phyloP scores from a whole-genome alignment of 345 rosid genomes.

The Raphanus raphanistrum region DNA sequence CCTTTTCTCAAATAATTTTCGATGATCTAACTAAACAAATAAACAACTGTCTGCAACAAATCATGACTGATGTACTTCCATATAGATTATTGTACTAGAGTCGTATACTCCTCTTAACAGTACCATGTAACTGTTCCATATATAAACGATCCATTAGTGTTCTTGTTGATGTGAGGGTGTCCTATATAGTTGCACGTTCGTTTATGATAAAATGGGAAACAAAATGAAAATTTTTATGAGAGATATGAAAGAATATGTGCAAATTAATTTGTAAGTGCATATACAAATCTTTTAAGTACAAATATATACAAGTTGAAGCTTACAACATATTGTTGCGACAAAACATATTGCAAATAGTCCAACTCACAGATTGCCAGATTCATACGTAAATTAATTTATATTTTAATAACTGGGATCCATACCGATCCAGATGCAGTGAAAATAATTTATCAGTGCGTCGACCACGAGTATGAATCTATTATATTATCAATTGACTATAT shows the following conservation, averaged over 20 bases:
- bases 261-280: not conserved
- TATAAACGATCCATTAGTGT: not conserved
- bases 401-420: not conserved
- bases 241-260: too few species aligned
- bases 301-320: not conserved
- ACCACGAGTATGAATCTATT: not conserved
- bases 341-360: not conserved
- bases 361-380: not conserved
- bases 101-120: not conserved
- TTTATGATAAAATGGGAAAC: not conserved
- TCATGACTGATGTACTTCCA: not conserved
- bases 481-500: too few species aligned
- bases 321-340: not conserved
- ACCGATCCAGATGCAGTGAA: not conserved
- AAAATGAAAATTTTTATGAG: not conserved
- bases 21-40: slow-evolving; percentile 14
- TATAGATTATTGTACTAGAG: not conserved
- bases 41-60: not conserved
- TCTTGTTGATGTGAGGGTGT: not conserved
- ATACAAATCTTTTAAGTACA: not conserved
- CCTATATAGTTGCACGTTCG: not conserved
- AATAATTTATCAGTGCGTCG: not conserved
- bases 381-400: not conserved
- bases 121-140: not conserved
- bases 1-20: not conserved